A percentile compares a stretch with the other conserved stretches of the same genome.
These are phyloP conservation scores for Geum urbanum DNA, from an alignment of 306 rosid genomes.

Conservation along the genomic window DNA sequence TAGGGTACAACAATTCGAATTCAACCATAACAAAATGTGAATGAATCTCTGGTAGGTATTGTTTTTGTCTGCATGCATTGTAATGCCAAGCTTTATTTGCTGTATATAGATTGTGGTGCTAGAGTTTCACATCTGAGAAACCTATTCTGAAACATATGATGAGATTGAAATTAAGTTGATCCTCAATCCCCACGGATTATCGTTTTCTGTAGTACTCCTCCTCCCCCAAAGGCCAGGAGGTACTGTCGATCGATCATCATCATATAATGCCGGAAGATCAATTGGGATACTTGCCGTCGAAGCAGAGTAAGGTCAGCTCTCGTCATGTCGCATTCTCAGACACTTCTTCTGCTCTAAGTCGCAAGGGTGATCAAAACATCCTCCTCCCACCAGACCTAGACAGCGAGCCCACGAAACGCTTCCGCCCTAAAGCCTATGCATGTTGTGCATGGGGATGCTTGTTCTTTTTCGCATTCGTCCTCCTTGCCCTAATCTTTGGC, in stretches of 20 bases:
- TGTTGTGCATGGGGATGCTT: conserved; percentile 43
- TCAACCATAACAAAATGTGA: background rate
- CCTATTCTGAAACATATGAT: background rate
- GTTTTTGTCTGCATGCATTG: too few relatives aligned
- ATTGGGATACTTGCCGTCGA: conserved; percentile 15
- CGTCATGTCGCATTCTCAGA: conserved; percentile 27
- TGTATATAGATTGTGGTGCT: conserved; percentile 18
- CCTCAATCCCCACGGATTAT: background rate
- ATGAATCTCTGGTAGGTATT: background rate
- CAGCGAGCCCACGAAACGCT: background rate
- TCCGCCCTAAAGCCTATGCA: conserved; percentile 20
- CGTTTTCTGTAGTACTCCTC: conserved; percentile 7
- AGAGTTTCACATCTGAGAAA: conserved; percentile 1
- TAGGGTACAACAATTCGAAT: background rate
- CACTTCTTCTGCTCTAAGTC: background rate
- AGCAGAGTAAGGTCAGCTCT: conserved; percentile 2
- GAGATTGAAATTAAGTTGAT: background rate
- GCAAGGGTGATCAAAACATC: background rate
- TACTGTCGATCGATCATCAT: conserved; percentile 12
- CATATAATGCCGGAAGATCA: conserved; percentile 26
- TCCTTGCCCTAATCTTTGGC: conserved; percentile 26
- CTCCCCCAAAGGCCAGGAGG: conserved; percentile 19
- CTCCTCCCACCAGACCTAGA: conserved; percentile 9
- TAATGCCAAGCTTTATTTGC: too few relatives aligned
- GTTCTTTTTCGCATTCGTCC: conserved; percentile 10